A percentile compares a stretch with the other conserved stretches of the same genome.
phyloP scores from a whole-genome alignment of 2,329 filamentous ascomycete species.

The Cordyceps fumosorosea region DNA sequence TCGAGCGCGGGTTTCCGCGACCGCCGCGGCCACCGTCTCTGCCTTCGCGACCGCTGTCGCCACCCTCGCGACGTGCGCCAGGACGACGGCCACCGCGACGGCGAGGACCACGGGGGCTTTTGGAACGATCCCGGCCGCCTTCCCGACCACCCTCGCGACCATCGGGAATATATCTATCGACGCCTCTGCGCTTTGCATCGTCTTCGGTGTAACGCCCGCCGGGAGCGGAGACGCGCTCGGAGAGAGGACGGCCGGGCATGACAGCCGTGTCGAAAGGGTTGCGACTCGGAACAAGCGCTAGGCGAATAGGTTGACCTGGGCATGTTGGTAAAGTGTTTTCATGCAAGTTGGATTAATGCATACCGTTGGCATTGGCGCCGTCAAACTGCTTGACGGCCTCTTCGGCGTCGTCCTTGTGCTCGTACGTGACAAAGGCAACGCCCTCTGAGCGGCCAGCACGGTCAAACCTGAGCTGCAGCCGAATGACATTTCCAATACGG shows the following conservation, averaged over 20 bases:
- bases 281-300: constrained; percentile 57
- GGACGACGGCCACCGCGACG: constrained; percentile 44
- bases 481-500: constrained; percentile 65
- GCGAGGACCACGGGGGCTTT: constrained; percentile 45
- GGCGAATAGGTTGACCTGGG: constrained; percentile 68
- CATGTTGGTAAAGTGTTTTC: background rate
- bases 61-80: constrained; percentile 38
- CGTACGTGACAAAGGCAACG: constrained; percentile 76
- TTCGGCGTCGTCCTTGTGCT: constrained; percentile 61
- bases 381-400: constrained; percentile 75
- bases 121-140: constrained; percentile 40
- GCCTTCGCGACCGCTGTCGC: background rate
- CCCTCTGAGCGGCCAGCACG: constrained; percentile 84
- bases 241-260: constrained; percentile 49
- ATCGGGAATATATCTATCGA: constrained; percentile 75
- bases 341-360: background rate
- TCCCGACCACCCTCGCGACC: constrained; percentile 30
- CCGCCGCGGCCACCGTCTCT: constrained; percentile 29
- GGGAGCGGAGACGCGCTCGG: constrained; percentile 54
- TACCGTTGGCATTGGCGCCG: constrained; percentile 81
- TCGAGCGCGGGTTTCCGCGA: constrained; percentile 49
- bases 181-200: constrained; percentile 57
- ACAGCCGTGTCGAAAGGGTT: constrained; percentile 52
- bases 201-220: constrained; percentile 46
- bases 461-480: constrained; percentile 72